Evolutionary conservation across 2,329 filamentous ascomycete genomes (phyloP).

Genomic region (Coleophoma crateriformis): DNA sequence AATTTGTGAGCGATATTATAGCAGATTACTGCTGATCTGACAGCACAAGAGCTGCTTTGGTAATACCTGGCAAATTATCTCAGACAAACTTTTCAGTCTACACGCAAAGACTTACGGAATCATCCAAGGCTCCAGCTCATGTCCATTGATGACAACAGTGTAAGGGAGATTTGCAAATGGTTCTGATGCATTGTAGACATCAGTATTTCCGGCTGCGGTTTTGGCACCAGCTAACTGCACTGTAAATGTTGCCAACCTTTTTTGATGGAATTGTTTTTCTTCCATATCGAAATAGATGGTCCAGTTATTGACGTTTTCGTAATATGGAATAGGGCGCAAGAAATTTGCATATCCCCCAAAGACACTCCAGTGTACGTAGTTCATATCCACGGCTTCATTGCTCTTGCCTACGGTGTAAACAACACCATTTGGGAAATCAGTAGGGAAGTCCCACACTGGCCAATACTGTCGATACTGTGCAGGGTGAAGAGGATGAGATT

Average conservation of each 20-base stretch:
- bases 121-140: conserved; percentile 43
- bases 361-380: conserved; percentile 62
- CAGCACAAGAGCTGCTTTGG: conserved; percentile 54
- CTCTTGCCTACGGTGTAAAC: conserved; percentile 50
- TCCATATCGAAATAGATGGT: conserved; percentile 47
- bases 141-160: conserved; percentile 40
- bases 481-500: conserved; percentile 43
- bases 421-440: conserved; percentile 54
- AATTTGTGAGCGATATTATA: conserved; percentile 58
- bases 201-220: conserved; percentile 56
- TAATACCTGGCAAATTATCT: conserved; percentile 33
- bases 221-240: conserved; percentile 59
- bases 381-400: conserved; percentile 43
- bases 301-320: conserved; percentile 52
- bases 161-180: conserved; percentile 47
- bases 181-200: conserved; percentile 48
- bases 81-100: conserved; percentile 5
- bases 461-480: conserved; percentile 58
- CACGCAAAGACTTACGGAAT: conserved; percentile 40
- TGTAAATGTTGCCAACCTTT: conserved; percentile 49
- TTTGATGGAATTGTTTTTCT: conserved; percentile 33
- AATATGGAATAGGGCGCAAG: conserved; percentile 35
- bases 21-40: conserved; percentile 53
- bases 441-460: conserved; percentile 51
- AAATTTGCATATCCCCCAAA: conserved; percentile 51